phyloP scores from a whole-genome alignment of 306 rosid species.

The Corylus avellana region DNA sequence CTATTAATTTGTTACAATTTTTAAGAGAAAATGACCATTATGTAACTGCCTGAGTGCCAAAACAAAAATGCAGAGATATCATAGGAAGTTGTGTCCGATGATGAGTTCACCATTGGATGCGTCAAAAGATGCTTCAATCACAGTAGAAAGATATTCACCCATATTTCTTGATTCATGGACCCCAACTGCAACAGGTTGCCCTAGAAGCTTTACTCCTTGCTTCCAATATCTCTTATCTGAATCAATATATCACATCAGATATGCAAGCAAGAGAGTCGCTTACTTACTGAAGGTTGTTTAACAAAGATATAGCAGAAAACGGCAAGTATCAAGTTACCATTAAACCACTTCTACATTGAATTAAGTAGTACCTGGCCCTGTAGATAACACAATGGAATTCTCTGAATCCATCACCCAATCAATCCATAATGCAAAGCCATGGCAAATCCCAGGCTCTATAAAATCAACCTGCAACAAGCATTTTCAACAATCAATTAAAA shows the following conservation, averaged over 20 bases:
- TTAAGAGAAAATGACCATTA: neutral
- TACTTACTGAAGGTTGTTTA: neutral
- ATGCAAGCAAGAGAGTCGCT: constrained; percentile 1
- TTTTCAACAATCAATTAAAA: constrained; percentile 19
- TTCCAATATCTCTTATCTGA: constrained; percentile 91
- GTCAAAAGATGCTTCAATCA: constrained; percentile 62
- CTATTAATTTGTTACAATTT: neutral
- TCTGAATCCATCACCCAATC: constrained; percentile 88
- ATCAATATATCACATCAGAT: constrained; percentile 24
- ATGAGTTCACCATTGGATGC: constrained; percentile 65
- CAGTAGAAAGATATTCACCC: constrained; percentile 43
- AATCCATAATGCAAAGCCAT: constrained; percentile 85
- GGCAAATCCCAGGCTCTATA: constrained; percentile 67
- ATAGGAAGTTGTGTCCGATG: constrained; percentile 41
- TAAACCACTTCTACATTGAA: constrained; percentile 10
- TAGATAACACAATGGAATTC: constrained; percentile 57
- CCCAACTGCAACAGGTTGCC: constrained; percentile 60
- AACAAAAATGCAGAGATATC: constrained; percentile 1
- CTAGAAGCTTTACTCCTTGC: constrained; percentile 90
- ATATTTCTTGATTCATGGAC: constrained; percentile 22
- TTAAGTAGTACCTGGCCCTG: constrained; percentile 77
- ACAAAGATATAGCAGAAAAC: neutral
- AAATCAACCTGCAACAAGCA: constrained; percentile 56
- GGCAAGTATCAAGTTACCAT: neutral
- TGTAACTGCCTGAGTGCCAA: neutral